Evolutionary conservation across 176 grass and related monocot genomes (phyloP).

Genomic region (Olyra latifolia): DNA sequence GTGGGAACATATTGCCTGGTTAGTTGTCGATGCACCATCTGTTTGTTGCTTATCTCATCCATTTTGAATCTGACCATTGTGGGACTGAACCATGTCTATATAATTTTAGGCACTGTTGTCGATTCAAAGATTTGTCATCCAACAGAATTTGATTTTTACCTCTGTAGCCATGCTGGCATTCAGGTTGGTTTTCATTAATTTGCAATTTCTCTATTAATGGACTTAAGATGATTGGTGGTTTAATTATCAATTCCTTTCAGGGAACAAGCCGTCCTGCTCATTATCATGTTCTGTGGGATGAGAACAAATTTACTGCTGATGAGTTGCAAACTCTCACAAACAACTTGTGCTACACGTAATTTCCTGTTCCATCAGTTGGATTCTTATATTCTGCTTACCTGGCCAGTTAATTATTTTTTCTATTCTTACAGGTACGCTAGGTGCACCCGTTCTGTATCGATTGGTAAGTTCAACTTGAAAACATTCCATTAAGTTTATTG

Average conservation of each 20-base stretch:
- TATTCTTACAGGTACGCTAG: slow-evolving; percentile 67
- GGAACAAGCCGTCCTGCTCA: slow-evolving; percentile 94
- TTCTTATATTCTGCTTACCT: slow-evolving; percentile 12
- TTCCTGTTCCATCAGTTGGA: not conserved
- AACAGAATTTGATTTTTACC: slow-evolving; percentile 97
- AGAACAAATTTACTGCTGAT: slow-evolving; percentile 98
- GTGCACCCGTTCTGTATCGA: slow-evolving; percentile 88
- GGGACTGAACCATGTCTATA: not conserved
- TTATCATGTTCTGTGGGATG: slow-evolving; percentile 97
- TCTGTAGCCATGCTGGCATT: slow-evolving; percentile 97
- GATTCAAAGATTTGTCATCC: slow-evolving; percentile 99
- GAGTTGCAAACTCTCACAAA: slow-evolving; percentile 86
- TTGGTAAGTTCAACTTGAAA: slow-evolving; percentile 50
- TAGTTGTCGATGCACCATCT: slow-evolving; percentile 27
- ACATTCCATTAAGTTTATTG: not conserved
- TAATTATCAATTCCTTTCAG: slow-evolving; percentile 31
- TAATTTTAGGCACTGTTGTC: slow-evolving; percentile 78
- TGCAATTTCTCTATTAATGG: not conserved
- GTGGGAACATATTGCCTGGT: slow-evolving; percentile 96
- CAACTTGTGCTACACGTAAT: slow-evolving; percentile 99
- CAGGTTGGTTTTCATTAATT: slow-evolving; percentile 51
- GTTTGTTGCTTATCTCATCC: not conserved
- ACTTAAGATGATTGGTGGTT: slow-evolving; percentile 29
- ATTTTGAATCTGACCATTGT: not conserved
- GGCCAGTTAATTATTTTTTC: slow-evolving; percentile 6